Conservation (phyloP, 805 yeast species). For the Jamesozyma spencerorum region DNA sequence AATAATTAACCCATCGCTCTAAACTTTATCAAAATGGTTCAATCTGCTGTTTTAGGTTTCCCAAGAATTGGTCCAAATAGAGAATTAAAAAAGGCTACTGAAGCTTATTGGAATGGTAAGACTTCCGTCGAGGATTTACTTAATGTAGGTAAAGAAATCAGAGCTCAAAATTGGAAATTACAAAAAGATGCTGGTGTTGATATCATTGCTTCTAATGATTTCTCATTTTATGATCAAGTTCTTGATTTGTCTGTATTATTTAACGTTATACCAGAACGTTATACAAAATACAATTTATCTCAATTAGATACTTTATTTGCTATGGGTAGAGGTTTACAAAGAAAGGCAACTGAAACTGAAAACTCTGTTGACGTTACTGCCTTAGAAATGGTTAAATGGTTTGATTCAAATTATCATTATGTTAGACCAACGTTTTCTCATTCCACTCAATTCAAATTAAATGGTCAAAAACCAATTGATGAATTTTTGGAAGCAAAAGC, state of each 20-base stretch:
- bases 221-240: constrained; percentile 96
- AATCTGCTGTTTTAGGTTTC: constrained; percentile 96
- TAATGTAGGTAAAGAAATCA: constrained; percentile 88
- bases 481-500: constrained; percentile 97
- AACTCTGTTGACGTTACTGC: constrained; percentile 97
- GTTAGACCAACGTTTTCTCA: constrained; percentile 98
- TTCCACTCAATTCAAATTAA: constrained; percentile 90
- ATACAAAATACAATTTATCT: constrained; percentile 74
- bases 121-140: constrained; percentile 76
- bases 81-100: constrained; percentile 97
- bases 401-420: constrained; percentile 98
- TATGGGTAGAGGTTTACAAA: constrained; percentile 99
- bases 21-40: constrained; percentile 56
- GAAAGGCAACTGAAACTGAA: constrained; percentile 78
- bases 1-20: background rate
- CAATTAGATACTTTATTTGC: constrained; percentile 92
- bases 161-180: constrained; percentile 95
- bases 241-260: constrained; percentile 84
- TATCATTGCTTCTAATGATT: constrained; percentile 93
- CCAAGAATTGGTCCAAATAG: constrained; percentile 99
- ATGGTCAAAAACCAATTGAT: constrained; percentile 92
- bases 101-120: constrained; percentile 98
- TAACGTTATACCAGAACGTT: constrained; percentile 95
- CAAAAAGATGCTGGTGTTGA: constrained; percentile 97
- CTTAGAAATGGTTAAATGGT: constrained; percentile 99